These are phyloP conservation scores for Quercus wislizeni DNA, from an alignment of 306 rosid genomes.

Conservation along the genomic window DNA sequence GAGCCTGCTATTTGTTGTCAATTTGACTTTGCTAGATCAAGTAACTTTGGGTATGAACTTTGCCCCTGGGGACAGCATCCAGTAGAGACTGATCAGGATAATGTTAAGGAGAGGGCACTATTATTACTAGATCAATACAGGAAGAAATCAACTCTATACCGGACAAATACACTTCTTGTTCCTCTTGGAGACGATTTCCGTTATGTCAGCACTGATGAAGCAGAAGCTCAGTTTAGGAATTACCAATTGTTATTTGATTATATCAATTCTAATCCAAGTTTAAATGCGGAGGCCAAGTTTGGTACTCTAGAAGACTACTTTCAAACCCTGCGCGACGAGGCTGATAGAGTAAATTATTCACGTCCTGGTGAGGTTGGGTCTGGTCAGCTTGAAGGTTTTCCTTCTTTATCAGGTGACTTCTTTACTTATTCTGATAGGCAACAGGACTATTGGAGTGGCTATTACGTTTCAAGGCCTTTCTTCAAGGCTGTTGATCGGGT, in stretches of 20 bases:
- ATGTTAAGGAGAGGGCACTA: constrained; percentile 81
- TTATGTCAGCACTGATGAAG: constrained; percentile 71
- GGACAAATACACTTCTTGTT: constrained; percentile 91
- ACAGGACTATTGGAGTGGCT: constrained; percentile 98
- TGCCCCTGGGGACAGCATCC: constrained; percentile 92
- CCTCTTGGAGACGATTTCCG: constrained; percentile 99
- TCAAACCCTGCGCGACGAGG: constrained; percentile 69
- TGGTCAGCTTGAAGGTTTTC: constrained; percentile 78
- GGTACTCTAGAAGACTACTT: constrained; percentile 98
- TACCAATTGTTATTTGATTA: constrained; percentile 83
- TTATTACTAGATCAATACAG: constrained; percentile 83
- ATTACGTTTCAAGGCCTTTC: constrained; percentile 97
- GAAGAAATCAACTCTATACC: constrained; percentile 86
- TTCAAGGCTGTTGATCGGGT: constrained; percentile 98
- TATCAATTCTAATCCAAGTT: constrained; percentile 79
- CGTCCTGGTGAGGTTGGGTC: constrained; percentile 83
- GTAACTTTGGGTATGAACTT: constrained; percentile 59
- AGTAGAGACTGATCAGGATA: constrained; percentile 63
- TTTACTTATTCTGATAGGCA: constrained; percentile 95
- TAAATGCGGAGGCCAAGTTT: constrained; percentile 77
- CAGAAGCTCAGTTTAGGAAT: constrained; percentile 91
- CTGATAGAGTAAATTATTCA: constrained; percentile 76
- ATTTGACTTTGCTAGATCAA: constrained; percentile 91
- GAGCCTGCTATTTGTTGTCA: constrained; percentile 98
- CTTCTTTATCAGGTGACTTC: constrained; percentile 94